phyloP scores from a whole-genome alignment of 345 rosid species.

The Acer campestre region DNA sequence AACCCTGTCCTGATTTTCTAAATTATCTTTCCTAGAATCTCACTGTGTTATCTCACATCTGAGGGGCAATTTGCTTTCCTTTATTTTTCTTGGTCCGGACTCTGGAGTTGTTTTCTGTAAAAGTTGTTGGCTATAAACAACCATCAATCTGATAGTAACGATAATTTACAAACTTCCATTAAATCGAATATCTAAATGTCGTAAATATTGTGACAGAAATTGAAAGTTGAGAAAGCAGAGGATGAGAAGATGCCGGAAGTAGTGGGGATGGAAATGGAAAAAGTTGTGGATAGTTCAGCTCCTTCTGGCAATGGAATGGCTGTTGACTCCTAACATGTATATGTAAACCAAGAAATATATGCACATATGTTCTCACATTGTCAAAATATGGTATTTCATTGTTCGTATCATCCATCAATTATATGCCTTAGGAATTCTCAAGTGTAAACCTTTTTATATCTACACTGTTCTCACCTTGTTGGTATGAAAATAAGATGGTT shows the following conservation, averaged over 20 bases:
- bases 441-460: too few species aligned
- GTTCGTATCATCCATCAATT: too few species aligned
- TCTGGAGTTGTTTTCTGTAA: neutral
- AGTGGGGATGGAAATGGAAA: slow-evolving; percentile 31
- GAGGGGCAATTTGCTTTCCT: neutral
- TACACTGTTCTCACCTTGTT: too few species aligned
- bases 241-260: slow-evolving; percentile 30
- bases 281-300: slow-evolving; percentile 23
- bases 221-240: slow-evolving; percentile 40
- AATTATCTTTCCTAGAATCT: too few species aligned
- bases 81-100: neutral
- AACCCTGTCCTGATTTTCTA: neutral
- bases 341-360: neutral
- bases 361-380: neutral
- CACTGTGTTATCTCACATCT: neutral
- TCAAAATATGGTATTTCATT: neutral
- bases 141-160: neutral
- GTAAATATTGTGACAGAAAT: slow-evolving; percentile 35
- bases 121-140: neutral
- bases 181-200: neutral
- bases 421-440: neutral
- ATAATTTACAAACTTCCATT: neutral
- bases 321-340: slow-evolving; percentile 16
- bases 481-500: too few species aligned
- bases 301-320: slow-evolving; percentile 19